These are phyloP conservation scores for Ophiosphaerella herpotricha DNA, from an alignment of 2,329 filamentous ascomycete genomes.

Conservation along the genomic window DNA sequence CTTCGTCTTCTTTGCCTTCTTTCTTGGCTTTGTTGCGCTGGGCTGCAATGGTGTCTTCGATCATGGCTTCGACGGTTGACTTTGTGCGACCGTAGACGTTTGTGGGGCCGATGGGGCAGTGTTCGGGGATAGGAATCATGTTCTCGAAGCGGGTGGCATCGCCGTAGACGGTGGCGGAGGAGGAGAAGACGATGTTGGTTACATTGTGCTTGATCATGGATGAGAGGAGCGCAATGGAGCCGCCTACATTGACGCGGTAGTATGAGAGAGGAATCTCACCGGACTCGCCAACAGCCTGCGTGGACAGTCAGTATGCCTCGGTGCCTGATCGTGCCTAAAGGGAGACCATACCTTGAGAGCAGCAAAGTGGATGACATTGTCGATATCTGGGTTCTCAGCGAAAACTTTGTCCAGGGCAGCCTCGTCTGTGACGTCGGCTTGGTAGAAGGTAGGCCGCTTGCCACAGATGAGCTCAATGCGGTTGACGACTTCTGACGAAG, in stretches of 20 bases:
- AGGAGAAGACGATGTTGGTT: slow-evolving; percentile 97
- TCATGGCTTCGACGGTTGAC: slow-evolving; percentile 86
- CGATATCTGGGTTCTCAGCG: slow-evolving; percentile 84
- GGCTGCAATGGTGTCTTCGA: slow-evolving; percentile 86
- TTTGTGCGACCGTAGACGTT: slow-evolving; percentile 99
- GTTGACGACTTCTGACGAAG: slow-evolving; percentile 85
- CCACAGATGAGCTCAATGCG: slow-evolving; percentile 93
- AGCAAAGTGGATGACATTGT: slow-evolving; percentile 98
- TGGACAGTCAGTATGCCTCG: slow-evolving; percentile 1
- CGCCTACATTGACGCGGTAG: slow-evolving; percentile 95
- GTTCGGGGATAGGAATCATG: slow-evolving; percentile 99
- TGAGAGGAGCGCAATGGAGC: slow-evolving; percentile 83
- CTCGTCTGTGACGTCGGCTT: slow-evolving; percentile 88
- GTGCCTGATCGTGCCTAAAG: no score
- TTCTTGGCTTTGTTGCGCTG: slow-evolving; percentile 84
- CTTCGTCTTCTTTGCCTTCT: slow-evolving; percentile 65
- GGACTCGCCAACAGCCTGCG: slow-evolving; percentile 91
- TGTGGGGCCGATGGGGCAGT: slow-evolving; percentile 93
- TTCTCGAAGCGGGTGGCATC: slow-evolving; percentile 93
- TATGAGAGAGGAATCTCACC: slow-evolving; percentile 93
- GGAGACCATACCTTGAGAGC: slow-evolving; percentile 78
- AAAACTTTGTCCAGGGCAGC: slow-evolving; percentile 84
- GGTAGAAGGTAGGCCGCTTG: slow-evolving; percentile 82
- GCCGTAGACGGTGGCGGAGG: slow-evolving; percentile 96
- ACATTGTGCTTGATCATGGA: slow-evolving; percentile 91